These are phyloP conservation scores for Russula ochroleuca DNA, from an alignment of 768 basidiomycete species.

Conservation along the genomic window DNA sequence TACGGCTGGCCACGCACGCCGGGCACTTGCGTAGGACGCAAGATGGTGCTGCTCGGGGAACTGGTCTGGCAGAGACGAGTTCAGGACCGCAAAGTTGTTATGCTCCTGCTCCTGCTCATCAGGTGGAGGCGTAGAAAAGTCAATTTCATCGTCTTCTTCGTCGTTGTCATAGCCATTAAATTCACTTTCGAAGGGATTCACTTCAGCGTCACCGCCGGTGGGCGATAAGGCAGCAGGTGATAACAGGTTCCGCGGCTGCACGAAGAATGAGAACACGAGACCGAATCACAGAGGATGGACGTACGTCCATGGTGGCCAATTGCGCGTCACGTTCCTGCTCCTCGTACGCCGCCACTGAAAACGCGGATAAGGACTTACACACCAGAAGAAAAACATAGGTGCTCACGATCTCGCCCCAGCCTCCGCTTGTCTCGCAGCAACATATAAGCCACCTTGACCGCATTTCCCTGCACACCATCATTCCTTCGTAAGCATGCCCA, in stretches of 20 bases:
- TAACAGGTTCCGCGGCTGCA: constrained; percentile 62
- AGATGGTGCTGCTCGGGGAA: constrained; percentile 66
- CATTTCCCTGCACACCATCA: constrained; percentile 83
- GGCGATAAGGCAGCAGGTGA: constrained; percentile 69
- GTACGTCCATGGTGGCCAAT: constrained; percentile 73
- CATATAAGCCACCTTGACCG: constrained; percentile 96
- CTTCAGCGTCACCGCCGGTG: constrained; percentile 55
- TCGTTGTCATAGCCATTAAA: constrained; percentile 53
- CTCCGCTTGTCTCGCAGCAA: constrained; percentile 84
- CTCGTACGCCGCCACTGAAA: constrained; percentile 66
- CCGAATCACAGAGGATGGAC: constrained; percentile 32
- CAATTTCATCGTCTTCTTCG: constrained; percentile 50
- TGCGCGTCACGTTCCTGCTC: constrained; percentile 84
- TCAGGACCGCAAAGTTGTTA: constrained; percentile 81
- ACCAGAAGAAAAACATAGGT: constrained; percentile 6
- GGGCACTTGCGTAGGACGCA: constrained; percentile 57
- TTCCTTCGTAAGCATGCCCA: constrained; percentile 81
- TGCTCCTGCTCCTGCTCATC: constrained; percentile 39
- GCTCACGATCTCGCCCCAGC: constrained; percentile 79
- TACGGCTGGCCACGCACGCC: constrained; percentile 39
- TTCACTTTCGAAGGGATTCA: constrained; percentile 78
- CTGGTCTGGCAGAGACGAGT: constrained; percentile 72
- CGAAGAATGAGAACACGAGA: constrained; percentile 10
- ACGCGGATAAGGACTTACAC: constrained; percentile 24
- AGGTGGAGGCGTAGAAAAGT: constrained; percentile 44